These are phyloP conservation scores for Hirschfeldia incana DNA, from an alignment of 345 rosid species.

Conservation along the genomic window DNA sequence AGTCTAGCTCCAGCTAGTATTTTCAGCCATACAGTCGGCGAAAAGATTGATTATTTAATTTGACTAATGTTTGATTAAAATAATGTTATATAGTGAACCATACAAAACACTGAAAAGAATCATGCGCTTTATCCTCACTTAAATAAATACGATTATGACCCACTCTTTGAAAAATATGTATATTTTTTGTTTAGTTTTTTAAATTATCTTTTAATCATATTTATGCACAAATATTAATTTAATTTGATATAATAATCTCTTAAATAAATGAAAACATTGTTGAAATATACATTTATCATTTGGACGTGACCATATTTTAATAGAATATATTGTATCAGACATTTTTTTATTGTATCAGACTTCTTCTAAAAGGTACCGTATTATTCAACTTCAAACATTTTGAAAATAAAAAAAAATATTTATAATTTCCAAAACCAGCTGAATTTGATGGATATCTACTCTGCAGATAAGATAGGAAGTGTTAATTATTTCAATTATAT, in stretches of 20 bases:
- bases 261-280: too few relatives aligned
- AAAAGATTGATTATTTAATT: conserved; percentile 27
- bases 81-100: neutral
- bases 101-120: neutral
- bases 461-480: conserved; percentile 8
- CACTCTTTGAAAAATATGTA: too few relatives aligned
- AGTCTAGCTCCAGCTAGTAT: conserved; percentile 45
- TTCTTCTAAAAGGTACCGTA: neutral
- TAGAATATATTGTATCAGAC: too few relatives aligned
- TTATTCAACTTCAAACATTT: neutral
- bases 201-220: too few relatives aligned
- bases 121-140: conserved; percentile 11
- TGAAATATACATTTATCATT: too few relatives aligned
- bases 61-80: conserved; percentile 12
- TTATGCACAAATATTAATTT: too few relatives aligned
- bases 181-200: too few relatives aligned
- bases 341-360: neutral
- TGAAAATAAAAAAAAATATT: neutral
- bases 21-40: conserved; percentile 42
- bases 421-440: neutral
- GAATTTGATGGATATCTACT: conserved; percentile 20
- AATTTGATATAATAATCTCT: too few relatives aligned
- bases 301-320: too few relatives aligned
- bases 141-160: neutral
- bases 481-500: neutral